Conservation (phyloP, 371 early-diverging fungal species). For the Scutellospora calospora region DNA sequence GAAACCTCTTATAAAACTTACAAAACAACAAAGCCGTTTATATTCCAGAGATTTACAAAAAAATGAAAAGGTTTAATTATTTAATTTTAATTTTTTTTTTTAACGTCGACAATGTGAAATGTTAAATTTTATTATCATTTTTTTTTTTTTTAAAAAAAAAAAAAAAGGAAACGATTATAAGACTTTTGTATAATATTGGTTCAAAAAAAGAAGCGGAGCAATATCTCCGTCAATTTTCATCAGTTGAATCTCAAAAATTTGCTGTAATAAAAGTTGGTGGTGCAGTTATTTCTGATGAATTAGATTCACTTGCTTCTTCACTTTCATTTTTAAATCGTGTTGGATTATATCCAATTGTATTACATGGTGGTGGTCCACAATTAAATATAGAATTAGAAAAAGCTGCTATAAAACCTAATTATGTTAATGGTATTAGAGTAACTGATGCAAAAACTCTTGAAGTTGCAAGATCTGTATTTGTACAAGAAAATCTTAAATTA, state of each 20-base stretch:
- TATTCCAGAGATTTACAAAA: conserved; percentile 11
- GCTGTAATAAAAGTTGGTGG: conserved; percentile 99
- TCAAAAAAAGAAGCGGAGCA: conserved; percentile 97
- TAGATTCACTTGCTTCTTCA: conserved; percentile 93
- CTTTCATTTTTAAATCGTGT: conserved; percentile 96
- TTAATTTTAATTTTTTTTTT: background rate
- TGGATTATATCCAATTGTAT: conserved; percentile 96
- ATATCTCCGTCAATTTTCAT: conserved; percentile 94
- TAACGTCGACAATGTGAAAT: too few relatives aligned
- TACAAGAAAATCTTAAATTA: conserved; percentile 92
- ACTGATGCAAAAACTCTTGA: conserved; percentile 92
- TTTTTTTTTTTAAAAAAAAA: background rate
- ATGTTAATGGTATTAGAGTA: conserved; percentile 95
- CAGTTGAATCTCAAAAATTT: conserved; percentile 97
- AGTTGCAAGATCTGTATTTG: conserved; percentile 91
- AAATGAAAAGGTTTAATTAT: conserved; percentile 33
- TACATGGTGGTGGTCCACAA: conserved; percentile 98
- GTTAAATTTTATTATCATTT: too few relatives aligned
- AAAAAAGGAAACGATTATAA: conserved; percentile 92
- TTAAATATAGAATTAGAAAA: conserved; percentile 88
- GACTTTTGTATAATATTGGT: conserved; percentile 97
- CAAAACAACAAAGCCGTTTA: background rate
- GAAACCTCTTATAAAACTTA: too few relatives aligned
- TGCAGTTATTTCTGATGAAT: conserved; percentile 93
- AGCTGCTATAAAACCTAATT: conserved; percentile 90